phyloP scores from a whole-genome alignment of 129 eudicot genomes.

The Artemisia tridentata region DNA sequence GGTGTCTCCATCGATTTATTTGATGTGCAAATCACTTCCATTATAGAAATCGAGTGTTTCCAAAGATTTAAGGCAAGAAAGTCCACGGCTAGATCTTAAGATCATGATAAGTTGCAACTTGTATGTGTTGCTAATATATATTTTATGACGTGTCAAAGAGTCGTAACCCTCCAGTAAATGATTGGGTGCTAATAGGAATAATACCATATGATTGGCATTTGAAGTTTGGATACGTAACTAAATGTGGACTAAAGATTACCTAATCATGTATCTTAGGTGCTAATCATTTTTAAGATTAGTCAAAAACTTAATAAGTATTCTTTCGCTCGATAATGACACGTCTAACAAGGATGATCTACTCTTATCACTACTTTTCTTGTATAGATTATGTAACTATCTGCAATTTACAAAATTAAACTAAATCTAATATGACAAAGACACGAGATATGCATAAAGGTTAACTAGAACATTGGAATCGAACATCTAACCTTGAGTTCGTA shows the following conservation, averaged over 20 bases:
- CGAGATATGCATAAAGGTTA: neutral
- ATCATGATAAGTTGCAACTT: too few species aligned
- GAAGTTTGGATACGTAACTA: conserved; percentile 20
- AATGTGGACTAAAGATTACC: conserved; percentile 18
- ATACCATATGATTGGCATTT: neutral
- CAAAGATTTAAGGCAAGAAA: too few species aligned
- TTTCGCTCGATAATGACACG: conserved; percentile 3
- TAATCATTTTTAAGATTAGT: conserved; percentile 20
- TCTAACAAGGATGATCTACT: conserved; percentile 2
- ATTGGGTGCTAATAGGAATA: neutral
- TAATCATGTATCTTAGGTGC: neutral
- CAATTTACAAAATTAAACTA: neutral
- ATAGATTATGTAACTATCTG: neutral
- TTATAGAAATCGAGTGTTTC: too few species aligned
- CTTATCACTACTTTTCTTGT: conserved; percentile 6
- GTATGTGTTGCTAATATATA: too few species aligned
- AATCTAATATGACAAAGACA: conserved; percentile 5
- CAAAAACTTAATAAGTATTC: neutral
- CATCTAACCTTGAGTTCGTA: neutral
- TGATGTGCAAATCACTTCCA: too few species aligned
- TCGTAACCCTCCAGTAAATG: too few species aligned
- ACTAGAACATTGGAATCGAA: neutral
- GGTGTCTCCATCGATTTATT: too few species aligned
- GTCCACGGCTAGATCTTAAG: too few species aligned
- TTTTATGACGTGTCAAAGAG: too few species aligned